Evolutionary conservation across 2,329 filamentous ascomycete genomes (phyloP), one percentile per base, ranked within the genome.

Genomic region (Aspergillus alliaceus): DNA sequence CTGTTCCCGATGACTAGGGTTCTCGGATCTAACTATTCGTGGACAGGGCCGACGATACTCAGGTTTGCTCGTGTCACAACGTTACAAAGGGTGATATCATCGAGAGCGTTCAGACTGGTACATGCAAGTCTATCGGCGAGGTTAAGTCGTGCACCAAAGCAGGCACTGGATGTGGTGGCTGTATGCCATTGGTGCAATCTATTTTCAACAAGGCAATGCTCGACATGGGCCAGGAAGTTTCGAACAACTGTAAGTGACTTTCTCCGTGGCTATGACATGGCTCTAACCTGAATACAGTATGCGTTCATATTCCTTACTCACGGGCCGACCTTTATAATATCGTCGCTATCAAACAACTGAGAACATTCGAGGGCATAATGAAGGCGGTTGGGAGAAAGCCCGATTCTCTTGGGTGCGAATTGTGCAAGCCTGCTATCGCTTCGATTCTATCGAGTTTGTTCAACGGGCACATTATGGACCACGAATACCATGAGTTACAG

Each of bases 11-110:
- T 46, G 5, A 22, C 18, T 11, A 12, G 9, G 4, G 6, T 7
- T 20, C 14, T 12, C 4, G 14, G n/a, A 11, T 25, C 22, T 31
- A 3, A 40, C 52, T 22, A 3, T 22, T 48, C 32, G n/a, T 22
- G 20, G 12, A 35, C 51, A 82, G 79, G 31, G 84, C 88, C 51
- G 90, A 95, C 65, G 90, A 95, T 68, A 90, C 90, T 0, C 93
- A 96, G 70, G 89, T 96, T 59, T 96, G 92, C 74, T 95, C 91
- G 1, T 96, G 92, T 66, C 92, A 96, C 79, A 96, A 96, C 70
- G 92, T 96, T 40, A 88, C 86, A 24, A 96, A 96, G 72, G 90
- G 89, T 15, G 90, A 93, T 65, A 81, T 96, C 0, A 85, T 88
- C 44, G 83, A 83, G 4, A 80, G 79, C 2, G 84, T 93, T 71